phyloP scores from a whole-genome alignment of 768 basidiomycete species.

The Clitopilus hobsonii region DNA sequence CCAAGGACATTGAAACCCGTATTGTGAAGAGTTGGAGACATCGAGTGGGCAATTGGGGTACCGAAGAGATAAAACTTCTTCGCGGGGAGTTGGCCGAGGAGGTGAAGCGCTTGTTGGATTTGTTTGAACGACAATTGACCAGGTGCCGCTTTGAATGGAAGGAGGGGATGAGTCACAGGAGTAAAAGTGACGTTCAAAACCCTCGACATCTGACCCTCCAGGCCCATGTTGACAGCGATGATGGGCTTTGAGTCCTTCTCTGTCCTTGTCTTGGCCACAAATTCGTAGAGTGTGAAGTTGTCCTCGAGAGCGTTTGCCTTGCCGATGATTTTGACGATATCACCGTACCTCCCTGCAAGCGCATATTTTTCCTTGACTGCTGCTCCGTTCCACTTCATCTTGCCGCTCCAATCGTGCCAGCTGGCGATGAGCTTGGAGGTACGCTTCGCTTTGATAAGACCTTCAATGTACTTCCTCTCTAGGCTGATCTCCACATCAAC shows the following conservation, averaged over 20 bases:
- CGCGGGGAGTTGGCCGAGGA: constrained; percentile 74
- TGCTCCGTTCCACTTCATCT: constrained; percentile 73
- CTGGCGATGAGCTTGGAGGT: constrained; percentile 82
- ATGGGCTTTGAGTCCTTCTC: constrained; percentile 66
- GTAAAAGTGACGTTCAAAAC: constrained; percentile 83
- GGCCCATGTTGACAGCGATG: constrained; percentile 93
- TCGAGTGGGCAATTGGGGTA: constrained; percentile 80
- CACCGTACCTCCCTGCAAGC: constrained; percentile 62
- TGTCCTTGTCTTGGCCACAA: constrained; percentile 46
- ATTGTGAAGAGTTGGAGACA: constrained; percentile 93
- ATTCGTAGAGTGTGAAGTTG: constrained; percentile 75
- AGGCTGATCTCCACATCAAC: constrained; percentile 86
- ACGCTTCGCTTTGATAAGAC: constrained; percentile 60
- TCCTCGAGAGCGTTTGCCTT: constrained; percentile 73
- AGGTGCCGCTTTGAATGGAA: constrained; percentile 86
- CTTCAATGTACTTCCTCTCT: constrained; percentile 55
- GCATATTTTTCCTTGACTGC: constrained; percentile 66
- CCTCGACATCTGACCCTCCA: constrained; percentile 84
- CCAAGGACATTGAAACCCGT: constrained; percentile 78
- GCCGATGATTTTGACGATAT: constrained; percentile 90
- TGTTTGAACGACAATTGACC: constrained; percentile 89
- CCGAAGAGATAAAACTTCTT: constrained; percentile 86
- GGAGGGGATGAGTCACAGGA: constrained; percentile 84
- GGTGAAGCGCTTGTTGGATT: constrained; percentile 76
- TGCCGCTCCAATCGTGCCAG: constrained; percentile 92